Percentiles rank a stretch among this genome's conserved stretches.
Conservation (phyloP, 1,284 basidiomycete species). For the Tetrapyrgos nigripes region DNA sequence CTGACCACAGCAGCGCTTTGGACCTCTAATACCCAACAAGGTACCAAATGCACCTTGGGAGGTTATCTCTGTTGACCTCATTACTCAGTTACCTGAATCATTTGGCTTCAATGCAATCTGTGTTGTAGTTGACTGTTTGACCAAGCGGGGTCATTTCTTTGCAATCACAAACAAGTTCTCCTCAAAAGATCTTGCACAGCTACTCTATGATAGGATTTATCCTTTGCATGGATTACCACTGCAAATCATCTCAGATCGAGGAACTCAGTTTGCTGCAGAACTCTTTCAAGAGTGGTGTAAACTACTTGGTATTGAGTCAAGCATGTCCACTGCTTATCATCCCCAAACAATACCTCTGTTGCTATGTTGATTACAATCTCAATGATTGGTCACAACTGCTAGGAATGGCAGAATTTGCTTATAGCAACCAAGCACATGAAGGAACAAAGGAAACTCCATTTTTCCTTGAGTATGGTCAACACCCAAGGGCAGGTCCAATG, state of each 20-base stretch:
- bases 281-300: conserved; percentile 34
- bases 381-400: conserved; percentile 22
- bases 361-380: conserved; percentile 22
- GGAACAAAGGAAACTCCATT: conserved; percentile 21
- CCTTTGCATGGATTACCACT: too few species aligned
- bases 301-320: conserved; percentile 31
- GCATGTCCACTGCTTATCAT: conserved; percentile 39
- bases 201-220: too few species aligned
- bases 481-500: conserved; percentile 25
- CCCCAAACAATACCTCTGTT: conserved; percentile 32
- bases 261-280: conserved; percentile 39
- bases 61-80: conserved; percentile 41
- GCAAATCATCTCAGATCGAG: conserved; percentile 17
- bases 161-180: too few species aligned
- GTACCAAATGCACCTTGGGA: conserved; percentile 35
- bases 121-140: neutral
- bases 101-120: conserved; percentile 32
- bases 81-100: conserved; percentile 39
- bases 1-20: conserved; percentile 26
- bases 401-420: conserved; percentile 19
- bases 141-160: neutral
- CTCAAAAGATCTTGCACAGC: too few species aligned
- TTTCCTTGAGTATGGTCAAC: conserved; percentile 6
- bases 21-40: conserved; percentile 23
- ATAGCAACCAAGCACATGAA: conserved; percentile 21